A percentile compares a stretch with the other conserved stretches of the same genome.
Conservation (phyloP, 306 rosid species). For the Abrus precatorius region DNA sequence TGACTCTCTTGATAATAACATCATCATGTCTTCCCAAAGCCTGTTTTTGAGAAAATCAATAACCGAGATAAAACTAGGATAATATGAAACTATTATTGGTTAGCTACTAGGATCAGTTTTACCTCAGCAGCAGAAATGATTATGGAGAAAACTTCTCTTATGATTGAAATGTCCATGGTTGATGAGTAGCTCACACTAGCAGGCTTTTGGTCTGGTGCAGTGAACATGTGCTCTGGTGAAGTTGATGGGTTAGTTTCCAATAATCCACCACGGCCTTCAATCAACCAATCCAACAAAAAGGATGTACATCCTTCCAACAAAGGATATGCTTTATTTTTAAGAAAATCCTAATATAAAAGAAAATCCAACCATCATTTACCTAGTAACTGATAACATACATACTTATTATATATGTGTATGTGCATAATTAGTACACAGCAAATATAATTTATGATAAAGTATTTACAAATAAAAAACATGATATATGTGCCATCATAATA, state of each 20-base stretch:
- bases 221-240: conserved; percentile 97
- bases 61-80: conserved; percentile 36
- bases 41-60: conserved; percentile 54
- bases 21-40: conserved; percentile 80
- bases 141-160: conserved; percentile 82
- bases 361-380: conserved; percentile 42
- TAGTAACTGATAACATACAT: conserved; percentile 6
- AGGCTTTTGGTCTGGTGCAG: conserved; percentile 79
- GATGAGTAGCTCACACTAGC: conserved; percentile 98
- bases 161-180: conserved; percentile 94
- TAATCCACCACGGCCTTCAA: conserved; percentile 78
- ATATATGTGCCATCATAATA: conserved; percentile 23
- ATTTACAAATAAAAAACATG: not conserved
- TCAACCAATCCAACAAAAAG: conserved; percentile 98
- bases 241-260: conserved; percentile 98
- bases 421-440: not conserved
- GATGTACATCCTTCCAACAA: conserved; percentile 91
- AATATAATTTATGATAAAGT: conserved; percentile 15
- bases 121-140: conserved; percentile 89
- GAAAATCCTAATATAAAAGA: conserved; percentile 71
- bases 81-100: conserved; percentile 17
- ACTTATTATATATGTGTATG: too few species aligned
- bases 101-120: conserved; percentile 42
- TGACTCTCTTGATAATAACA: conserved; percentile 64
- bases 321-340: conserved; percentile 89